Base-by-base conservation (phyloP, 148 eudicot genomes). In the Agrostemma githago region DNA sequence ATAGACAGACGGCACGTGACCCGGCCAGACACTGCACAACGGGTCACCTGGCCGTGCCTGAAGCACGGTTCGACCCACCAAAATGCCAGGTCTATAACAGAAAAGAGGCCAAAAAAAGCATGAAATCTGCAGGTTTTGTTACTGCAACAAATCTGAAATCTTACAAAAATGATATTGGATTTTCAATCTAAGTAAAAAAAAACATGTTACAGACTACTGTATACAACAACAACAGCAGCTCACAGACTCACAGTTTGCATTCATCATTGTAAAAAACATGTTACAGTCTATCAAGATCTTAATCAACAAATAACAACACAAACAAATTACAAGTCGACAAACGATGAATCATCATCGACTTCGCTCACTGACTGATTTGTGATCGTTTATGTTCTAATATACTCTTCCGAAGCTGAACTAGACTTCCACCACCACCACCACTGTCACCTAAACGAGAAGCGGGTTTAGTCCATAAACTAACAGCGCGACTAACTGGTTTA, bases 211-310 rank as follows among this genome's bases (percentile, higher is more conserved):
- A 70, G 11, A 77, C 70, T 77, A n/a, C n/a, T n/a, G n/a, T n/a
- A 66, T 77, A 63, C 63, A 77, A 53, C 70, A 77, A 53, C 70
- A 77, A 53, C 70, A 77, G 40, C 70, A 63, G 71, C 75, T 64
- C 65, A 78, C 75, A 56, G 63, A 70, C 58, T 59, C 65, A 42
- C 40, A 58, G 19, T 26, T 26, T 39, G 58, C 59, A 71, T n/a
- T 44, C 56, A 62, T 57, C 15, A 21, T 26, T 51, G 46, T n/a
- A n/a, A n/a, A n/a, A n/a, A n/a, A n/a, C n/a, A n/a, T n/a, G n/a
- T n/a, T n/a, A n/a, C n/a, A n/a, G n/a, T n/a, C 71, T 75, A 80
- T 80, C 76, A 71, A 65, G 68, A 75, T 37, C 73, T 80, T 43
- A 68, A 66, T 57, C 44, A 72, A 66, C 76, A 65, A 58, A 67